These are phyloP conservation scores for Lactifluus echinatus DNA, from an alignment of 768 basidiomycete genomes.

Conservation along the genomic window DNA sequence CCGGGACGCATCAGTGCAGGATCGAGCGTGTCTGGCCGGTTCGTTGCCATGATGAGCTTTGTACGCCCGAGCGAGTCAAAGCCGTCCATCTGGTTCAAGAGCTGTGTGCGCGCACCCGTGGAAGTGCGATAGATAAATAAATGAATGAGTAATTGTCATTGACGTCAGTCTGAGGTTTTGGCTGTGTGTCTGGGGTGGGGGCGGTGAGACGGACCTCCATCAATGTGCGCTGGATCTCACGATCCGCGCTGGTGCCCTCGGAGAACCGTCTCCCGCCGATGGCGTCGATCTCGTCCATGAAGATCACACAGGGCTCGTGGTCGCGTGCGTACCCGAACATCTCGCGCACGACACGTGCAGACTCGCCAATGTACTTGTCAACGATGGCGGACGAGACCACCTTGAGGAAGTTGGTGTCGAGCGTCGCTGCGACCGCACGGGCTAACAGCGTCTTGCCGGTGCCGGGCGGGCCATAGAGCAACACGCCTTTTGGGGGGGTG, in stretches of 20 bases:
- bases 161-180: background rate
- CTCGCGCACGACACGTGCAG: conserved; percentile 89
- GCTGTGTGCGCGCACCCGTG: conserved; percentile 33
- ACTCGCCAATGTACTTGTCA: conserved; percentile 98
- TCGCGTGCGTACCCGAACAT: conserved; percentile 99
- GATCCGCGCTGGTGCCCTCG: conserved; percentile 95
- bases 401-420: conserved; percentile 95
- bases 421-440: conserved; percentile 89
- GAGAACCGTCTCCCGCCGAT: conserved; percentile 87
- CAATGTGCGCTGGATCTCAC: conserved; percentile 95
- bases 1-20: conserved; percentile 95
- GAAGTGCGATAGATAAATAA: background rate
- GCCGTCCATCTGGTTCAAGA: conserved; percentile 99
- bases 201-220: conserved; percentile 65
- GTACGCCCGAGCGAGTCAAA: conserved; percentile 95
- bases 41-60: conserved; percentile 99
- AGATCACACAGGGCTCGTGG: conserved; percentile 97
- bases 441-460: conserved; percentile 96
- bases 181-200: background rate
- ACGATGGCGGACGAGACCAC: conserved; percentile 98
- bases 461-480: conserved; percentile 93
- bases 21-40: conserved; percentile 95
- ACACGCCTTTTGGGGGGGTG: conserved; percentile 91
- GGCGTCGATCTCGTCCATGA: conserved; percentile 98
- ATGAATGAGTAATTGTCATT: too few relatives aligned